A percentile compares a stretch with the other conserved stretches of the same genome.
Evolutionary conservation across 192 early-diverging fungal genomes (phyloP).

Genomic region (Backusella luteola): DNA sequence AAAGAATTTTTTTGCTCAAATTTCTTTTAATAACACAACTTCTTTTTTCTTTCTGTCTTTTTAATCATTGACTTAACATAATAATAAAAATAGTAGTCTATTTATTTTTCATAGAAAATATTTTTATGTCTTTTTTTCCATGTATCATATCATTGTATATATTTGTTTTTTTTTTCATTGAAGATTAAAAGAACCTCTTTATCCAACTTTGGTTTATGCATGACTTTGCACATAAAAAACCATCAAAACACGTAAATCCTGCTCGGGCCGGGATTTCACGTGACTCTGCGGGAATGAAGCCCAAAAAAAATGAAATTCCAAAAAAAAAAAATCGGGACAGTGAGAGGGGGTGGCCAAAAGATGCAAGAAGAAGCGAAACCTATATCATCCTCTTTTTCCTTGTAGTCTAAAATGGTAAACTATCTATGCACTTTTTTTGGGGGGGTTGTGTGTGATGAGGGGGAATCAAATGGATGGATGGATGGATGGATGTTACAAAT

Average conservation of each 20-base stretch:
- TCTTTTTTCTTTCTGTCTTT: neutral
- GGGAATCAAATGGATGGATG: neutral
- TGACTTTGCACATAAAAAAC: too few relatives aligned
- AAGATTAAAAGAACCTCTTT: neutral
- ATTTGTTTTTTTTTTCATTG: neutral
- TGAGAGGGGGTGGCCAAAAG: neutral
- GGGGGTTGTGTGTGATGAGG: neutral
- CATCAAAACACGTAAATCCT: too few relatives aligned
- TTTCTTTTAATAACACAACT: neutral
- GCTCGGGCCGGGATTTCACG: neutral
- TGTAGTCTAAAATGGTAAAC: slow-evolving; percentile 8
- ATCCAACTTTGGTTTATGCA: neutral
- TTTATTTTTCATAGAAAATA: neutral
- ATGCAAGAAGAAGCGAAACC: neutral
- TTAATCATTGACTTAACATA: neutral
- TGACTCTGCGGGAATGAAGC: neutral
- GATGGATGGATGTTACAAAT: neutral
- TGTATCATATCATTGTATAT: neutral
- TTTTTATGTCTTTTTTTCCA: neutral
- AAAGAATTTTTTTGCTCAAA: neutral
- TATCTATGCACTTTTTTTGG: neutral
- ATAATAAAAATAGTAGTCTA: neutral
- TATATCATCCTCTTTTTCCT: slow-evolving; percentile 6
- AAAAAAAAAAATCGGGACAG: neutral
- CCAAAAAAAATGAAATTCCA: neutral